These are phyloP conservation scores for Sugiyamaella japonica DNA, from an alignment of 1,139 yeast species.

Conservation along the genomic window DNA sequence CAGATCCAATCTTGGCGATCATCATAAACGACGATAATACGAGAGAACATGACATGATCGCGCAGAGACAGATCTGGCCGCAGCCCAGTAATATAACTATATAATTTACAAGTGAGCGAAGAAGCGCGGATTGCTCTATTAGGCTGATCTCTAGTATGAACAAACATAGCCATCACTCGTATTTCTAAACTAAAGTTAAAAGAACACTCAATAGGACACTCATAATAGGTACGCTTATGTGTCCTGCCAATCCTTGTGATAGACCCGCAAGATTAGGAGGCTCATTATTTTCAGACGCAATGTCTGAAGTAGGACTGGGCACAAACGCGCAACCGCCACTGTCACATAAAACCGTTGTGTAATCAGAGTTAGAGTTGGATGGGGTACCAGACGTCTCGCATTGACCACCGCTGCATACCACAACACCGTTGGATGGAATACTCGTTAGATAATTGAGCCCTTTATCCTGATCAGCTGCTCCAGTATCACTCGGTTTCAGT, in stretches of 20 bases:
- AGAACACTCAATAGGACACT: background rate
- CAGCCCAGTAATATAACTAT: too few relatives aligned
- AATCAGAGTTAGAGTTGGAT: background rate
- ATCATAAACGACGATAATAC: too few relatives aligned
- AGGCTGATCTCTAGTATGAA: too few relatives aligned
- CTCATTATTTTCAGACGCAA: background rate
- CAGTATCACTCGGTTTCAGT: background rate
- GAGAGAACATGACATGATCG: too few relatives aligned
- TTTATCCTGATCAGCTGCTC: background rate
- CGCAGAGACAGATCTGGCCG: too few relatives aligned
- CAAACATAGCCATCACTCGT: too few relatives aligned
- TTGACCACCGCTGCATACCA: slow-evolving; percentile 9
- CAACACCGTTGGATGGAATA: slow-evolving; percentile 7
- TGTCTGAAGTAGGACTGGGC: background rate
- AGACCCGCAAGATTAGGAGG: slow-evolving; percentile 4
- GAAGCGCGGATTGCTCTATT: too few relatives aligned
- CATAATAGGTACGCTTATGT: background rate
- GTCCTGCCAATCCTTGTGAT: slow-evolving; percentile 5
- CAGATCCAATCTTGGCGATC: too few relatives aligned
- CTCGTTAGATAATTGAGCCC: background rate
- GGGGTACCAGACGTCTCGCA: slow-evolving; percentile 10
- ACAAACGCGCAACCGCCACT: background rate
- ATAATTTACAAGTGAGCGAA: too few relatives aligned
- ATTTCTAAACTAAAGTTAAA: too few relatives aligned
- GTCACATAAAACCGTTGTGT: slow-evolving; percentile 9